These are phyloP conservation scores for Clathrus columnatus DNA, from an alignment of 768 basidiomycete genomes.

Conservation along the genomic window DNA sequence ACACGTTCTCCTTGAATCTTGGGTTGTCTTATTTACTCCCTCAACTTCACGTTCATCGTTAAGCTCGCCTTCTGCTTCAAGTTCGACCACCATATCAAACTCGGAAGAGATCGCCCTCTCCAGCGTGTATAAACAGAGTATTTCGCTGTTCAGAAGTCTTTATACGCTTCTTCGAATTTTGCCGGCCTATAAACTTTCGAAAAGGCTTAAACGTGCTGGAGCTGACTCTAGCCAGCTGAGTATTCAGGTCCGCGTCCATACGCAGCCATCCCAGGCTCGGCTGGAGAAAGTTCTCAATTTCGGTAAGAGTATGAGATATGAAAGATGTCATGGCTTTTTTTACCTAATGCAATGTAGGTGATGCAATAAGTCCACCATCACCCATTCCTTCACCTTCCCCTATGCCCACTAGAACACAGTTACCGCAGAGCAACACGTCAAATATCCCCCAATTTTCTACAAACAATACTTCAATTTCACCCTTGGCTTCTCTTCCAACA, in stretches of 20 bases:
- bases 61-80: slow-evolving; percentile 18
- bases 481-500: slow-evolving; percentile 31
- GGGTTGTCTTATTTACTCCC: slow-evolving; percentile 42
- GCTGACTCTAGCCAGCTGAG: slow-evolving; percentile 34
- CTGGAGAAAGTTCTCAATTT: slow-evolving; percentile 16
- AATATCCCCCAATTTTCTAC: slow-evolving; percentile 28
- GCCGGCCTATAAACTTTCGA: slow-evolving; percentile 68
- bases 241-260: slow-evolving; percentile 40
- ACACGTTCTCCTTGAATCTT: slow-evolving; percentile 65
- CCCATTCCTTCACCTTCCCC: slow-evolving; percentile 2
- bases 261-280: neutral
- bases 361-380: slow-evolving; percentile 13
- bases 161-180: slow-evolving; percentile 66
- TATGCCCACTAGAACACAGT: slow-evolving; percentile 4
- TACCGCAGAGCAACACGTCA: slow-evolving; percentile 16
- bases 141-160: slow-evolving; percentile 70
- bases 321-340: neutral
- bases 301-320: neutral
- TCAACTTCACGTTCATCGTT: neutral
- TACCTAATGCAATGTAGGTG: slow-evolving; percentile 9
- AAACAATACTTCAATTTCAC: neutral
- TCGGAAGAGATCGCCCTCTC: slow-evolving; percentile 49
- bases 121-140: slow-evolving; percentile 79
- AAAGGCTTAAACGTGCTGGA: slow-evolving; percentile 41
- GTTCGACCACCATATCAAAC: slow-evolving; percentile 18